phyloP scores from a whole-genome alignment of 164 flowering plant species.

The Annona squamosa region DNA sequence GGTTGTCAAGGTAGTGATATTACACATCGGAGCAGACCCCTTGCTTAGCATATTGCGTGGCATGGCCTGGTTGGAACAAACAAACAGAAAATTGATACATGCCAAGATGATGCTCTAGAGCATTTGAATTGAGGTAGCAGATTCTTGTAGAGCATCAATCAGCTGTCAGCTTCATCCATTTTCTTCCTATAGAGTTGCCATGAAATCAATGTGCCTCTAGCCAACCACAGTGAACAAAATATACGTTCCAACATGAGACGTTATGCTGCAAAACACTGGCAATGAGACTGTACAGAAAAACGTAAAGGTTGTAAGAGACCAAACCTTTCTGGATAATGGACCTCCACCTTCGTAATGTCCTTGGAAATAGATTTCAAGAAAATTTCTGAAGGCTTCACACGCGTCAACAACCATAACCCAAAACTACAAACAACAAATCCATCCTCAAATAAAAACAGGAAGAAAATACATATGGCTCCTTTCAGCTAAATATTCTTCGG shows the following conservation, averaged over 20 bases:
- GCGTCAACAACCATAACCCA: conserved; percentile 59
- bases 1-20: neutral
- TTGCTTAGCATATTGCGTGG: neutral
- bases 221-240: neutral
- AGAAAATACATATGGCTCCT: neutral
- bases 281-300: neutral
- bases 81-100: neutral
- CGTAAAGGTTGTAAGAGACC: conserved; percentile 1
- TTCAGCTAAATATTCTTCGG: neutral
- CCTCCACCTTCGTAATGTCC: conserved; percentile 56
- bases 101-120: neutral
- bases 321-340: conserved; percentile 73
- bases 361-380: conserved; percentile 81
- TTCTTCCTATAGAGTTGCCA: neutral
- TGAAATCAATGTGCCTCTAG: neutral
- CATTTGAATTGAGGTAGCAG: neutral
- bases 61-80: neutral
- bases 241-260: neutral
- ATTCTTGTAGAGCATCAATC: neutral
- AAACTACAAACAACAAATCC: conserved; percentile 32
- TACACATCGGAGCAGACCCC: neutral
- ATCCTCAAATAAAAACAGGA: neutral
- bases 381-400: conserved; percentile 85
- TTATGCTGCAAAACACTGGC: neutral
- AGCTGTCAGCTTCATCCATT: neutral